phyloP scores from a whole-genome alignment of 2,329 filamentous ascomycete genomes.

The Zasmidium citrigriseum region DNA sequence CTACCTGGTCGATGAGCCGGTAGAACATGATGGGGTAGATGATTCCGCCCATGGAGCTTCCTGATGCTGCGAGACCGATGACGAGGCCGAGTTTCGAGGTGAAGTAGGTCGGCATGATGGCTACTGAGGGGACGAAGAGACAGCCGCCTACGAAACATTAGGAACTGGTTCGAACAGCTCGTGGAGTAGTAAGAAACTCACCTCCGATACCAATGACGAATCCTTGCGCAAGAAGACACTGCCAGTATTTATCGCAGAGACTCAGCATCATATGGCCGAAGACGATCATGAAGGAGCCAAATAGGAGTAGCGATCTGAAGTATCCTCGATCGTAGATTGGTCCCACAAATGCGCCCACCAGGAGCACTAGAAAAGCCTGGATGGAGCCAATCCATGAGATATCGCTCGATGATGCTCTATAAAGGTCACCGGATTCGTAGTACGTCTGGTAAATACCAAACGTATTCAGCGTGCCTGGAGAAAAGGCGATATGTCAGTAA shows the following conservation, averaged over 20 bases:
- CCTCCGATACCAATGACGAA: constrained; percentile 26
- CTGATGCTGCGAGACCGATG: constrained; percentile 48
- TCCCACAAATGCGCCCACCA: constrained; percentile 49
- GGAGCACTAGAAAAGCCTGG: constrained; percentile 49
- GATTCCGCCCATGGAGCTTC: constrained; percentile 41
- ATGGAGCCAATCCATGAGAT: constrained; percentile 49
- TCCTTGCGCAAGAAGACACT: constrained; percentile 52
- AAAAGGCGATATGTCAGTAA: constrained; percentile 2
- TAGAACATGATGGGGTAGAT: constrained; percentile 41
- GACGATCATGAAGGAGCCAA: constrained; percentile 48
- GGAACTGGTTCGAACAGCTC: not conserved
- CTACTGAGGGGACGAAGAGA: constrained; percentile 39
- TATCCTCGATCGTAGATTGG: constrained; percentile 54
- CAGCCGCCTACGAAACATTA: not conserved
- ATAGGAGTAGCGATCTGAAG: constrained; percentile 44
- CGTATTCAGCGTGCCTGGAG: constrained; percentile 46
- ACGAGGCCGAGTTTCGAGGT: constrained; percentile 45
- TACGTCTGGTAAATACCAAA: constrained; percentile 53
- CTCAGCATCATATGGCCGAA: constrained; percentile 56
- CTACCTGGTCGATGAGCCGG: constrained; percentile 30
- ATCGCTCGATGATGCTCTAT: constrained; percentile 28
- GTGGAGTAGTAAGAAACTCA: not conserved
- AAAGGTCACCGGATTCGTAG: constrained; percentile 46
- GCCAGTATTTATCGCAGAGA: constrained; percentile 50
- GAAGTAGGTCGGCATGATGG: constrained; percentile 53